Conservation (phyloP, 2,329 filamentous ascomycete genomes). For the Aureobasidium sp. region DNA sequence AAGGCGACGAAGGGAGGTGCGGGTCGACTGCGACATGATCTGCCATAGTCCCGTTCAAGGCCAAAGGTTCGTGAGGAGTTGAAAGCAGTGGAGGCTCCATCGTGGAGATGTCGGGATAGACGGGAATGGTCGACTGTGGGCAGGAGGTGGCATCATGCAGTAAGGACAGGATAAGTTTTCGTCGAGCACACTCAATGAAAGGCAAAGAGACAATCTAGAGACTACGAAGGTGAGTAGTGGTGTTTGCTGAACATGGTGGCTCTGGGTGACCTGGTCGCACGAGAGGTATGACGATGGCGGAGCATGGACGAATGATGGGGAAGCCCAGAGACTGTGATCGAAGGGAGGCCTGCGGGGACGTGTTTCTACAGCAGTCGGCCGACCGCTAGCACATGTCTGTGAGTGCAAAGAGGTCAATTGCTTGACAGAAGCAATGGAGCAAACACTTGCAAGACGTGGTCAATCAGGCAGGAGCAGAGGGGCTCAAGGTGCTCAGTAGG, state of each 20-base stretch:
- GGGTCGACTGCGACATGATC: neutral
- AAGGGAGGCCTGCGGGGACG: neutral
- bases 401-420: neutral
- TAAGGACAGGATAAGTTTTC: neutral
- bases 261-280: neutral
- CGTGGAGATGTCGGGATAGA: neutral
- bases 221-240: neutral
- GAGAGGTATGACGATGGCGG: slow-evolving; percentile 3
- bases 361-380: neutral
- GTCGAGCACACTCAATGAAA: neutral
- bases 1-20: neutral
- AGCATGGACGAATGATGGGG: slow-evolving; percentile 10
- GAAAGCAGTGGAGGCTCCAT: neutral
- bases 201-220: neutral
- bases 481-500: neutral
- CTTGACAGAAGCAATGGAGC: too few species aligned
- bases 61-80: neutral
- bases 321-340: slow-evolving; percentile 3
- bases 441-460: neutral
- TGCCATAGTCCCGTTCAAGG: neutral
- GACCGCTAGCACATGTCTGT: neutral
- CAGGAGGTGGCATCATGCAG: slow-evolving; percentile 12
- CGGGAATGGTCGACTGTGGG: neutral
- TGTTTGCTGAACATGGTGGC: neutral
- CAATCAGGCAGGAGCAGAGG: neutral